Base-by-base conservation (phyloP, 805 yeast genomes). In the Ogataea trehaloabstinens region DNA sequence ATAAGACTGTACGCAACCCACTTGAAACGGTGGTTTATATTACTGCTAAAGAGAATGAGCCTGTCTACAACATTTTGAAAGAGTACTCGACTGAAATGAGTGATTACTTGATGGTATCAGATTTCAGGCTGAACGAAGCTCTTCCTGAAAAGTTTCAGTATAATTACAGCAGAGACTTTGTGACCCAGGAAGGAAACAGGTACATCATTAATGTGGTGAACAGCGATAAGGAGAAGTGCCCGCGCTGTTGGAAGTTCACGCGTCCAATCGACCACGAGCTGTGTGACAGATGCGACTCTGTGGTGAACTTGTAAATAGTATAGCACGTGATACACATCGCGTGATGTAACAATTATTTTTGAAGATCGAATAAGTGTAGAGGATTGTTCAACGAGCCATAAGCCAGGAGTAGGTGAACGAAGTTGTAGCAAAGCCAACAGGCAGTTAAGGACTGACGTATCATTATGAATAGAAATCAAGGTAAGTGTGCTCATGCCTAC, bases 161-260 rank as follows among this genome's bases (percentile, higher is more conserved):
- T 35, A 64, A 66, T 13, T 60, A 59, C 37, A 44, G 60, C 35
- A 49, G 49, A 10, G 40, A 48, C n/a, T 45, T 67, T 2, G 45
- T 46, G 2, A 46, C 70, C 2, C 60, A 51, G 6, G 67, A 58
- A 2, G 51, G 49, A 6, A 55, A 44, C 2, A 33, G 37, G 3
- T 32, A 69, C 5, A 49, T 48, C 1, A 52, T 76, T 4, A 45
- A 58, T 2, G 71, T 83, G 2, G 61, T 68, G 38, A 52, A 48
- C 35, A 48, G 63, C 31, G 41, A 57, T 0, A 54, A 66, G 2
- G 63, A 64, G 37, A 89, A 89, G 53, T 93, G 99, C 58, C 95
- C 96, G 5, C 74, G 99, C 57, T 93, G 99, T 63, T 93, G 99
- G 99, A 86, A 86, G 53, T 80, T 64, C 55, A 76, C 75, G 6